phyloP scores from a whole-genome alignment of 345 rosid genomes.

The Eucalyptus sp. region DNA sequence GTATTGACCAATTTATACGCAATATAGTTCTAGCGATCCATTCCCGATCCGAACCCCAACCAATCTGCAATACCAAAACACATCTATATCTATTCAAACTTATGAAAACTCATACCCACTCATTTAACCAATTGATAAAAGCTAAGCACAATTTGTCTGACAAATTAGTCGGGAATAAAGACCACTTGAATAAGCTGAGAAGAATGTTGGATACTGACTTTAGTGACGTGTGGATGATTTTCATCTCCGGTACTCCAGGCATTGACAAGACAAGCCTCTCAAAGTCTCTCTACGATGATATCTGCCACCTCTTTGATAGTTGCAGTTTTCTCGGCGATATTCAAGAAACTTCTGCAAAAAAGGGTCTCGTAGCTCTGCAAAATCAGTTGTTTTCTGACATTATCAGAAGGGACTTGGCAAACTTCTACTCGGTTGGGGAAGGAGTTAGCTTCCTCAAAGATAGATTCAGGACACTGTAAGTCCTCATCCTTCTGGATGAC shows the following conservation, averaged over 20 bases:
- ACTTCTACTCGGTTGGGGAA: not conserved
- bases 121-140: too few species aligned
- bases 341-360: not conserved
- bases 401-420: not conserved
- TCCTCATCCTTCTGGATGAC: not conserved
- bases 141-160: not conserved
- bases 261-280: not conserved
- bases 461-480: not conserved
- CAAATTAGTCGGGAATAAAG: not conserved
- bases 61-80: too few species aligned
- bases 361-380: not conserved
- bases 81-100: too few species aligned
- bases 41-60: too few species aligned
- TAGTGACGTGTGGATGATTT: not conserved
- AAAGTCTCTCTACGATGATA: not conserved
- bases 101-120: too few species aligned
- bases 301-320: not conserved
- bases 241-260: not conserved
- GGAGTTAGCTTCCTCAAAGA: not conserved
- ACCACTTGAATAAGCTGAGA: not conserved
- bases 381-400: not conserved
- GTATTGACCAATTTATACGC: too few species aligned
- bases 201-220: not conserved
- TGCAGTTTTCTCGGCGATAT: not conserved
- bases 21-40: too few species aligned